phyloP scores from a whole-genome alignment of 768 basidiomycete genomes.

The Pulveroboletus sp. region DNA sequence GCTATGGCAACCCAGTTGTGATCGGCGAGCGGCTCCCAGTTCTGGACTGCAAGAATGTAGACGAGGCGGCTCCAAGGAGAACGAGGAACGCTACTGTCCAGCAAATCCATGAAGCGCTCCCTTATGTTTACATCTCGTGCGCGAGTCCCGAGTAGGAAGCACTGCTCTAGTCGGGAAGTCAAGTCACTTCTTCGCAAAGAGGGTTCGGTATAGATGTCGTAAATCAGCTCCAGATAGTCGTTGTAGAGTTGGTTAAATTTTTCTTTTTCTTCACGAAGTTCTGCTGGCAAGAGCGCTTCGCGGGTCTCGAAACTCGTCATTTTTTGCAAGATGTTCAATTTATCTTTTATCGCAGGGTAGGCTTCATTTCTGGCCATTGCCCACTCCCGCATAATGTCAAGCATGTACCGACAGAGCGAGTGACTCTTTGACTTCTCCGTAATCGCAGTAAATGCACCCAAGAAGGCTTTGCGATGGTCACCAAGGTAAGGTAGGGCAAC shows the following conservation, averaged over 20 bases:
- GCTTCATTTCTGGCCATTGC: constrained; percentile 82
- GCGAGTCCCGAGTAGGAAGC: constrained; percentile 90
- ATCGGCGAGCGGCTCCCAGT: constrained; percentile 90
- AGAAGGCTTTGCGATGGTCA: constrained; percentile 81
- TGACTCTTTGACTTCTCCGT: constrained; percentile 87
- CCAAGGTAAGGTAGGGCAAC: constrained; percentile 75
- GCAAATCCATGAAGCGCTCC: constrained; percentile 82
- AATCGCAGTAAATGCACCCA: constrained; percentile 74
- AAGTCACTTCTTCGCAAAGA: constrained; percentile 85
- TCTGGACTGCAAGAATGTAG: constrained; percentile 90
- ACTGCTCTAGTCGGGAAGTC: constrained; percentile 88
- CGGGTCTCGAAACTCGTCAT: constrained; percentile 84
- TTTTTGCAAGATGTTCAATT: constrained; percentile 82
- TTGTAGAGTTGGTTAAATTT: constrained; percentile 78
- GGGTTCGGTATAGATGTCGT: constrained; percentile 92
- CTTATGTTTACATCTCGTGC: constrained; percentile 77
- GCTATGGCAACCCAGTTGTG: constrained; percentile 94
- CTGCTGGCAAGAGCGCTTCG: too few species aligned
- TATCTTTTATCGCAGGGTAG: constrained; percentile 94
- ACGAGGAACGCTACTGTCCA: constrained; percentile 86
- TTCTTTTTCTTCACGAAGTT: too few species aligned
- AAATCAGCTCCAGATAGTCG: constrained; percentile 84
- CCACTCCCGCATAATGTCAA: constrained; percentile 88
- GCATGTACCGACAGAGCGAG: constrained; percentile 75
- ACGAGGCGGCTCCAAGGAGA: constrained; percentile 78